Evolutionary conservation across 139 green algal species (phyloP), one percentile per base, ranked within the genome.

Genomic region (Haematococcus sp.): DNA sequence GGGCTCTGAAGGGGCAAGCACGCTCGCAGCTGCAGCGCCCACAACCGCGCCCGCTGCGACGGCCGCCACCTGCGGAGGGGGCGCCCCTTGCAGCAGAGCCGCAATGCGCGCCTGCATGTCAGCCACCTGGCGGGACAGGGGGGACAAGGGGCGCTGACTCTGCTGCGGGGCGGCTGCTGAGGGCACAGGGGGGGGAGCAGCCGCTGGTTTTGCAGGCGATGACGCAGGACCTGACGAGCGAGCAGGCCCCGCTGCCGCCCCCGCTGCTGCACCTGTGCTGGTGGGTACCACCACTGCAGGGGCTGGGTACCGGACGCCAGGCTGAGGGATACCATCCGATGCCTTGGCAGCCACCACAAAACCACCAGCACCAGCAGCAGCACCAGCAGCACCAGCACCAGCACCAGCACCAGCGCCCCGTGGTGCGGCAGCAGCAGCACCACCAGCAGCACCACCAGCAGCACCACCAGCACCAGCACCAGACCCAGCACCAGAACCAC

Each of bases 381-480:
- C 63, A 52, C 17, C 63, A 54, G 34, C 31, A 70, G 22, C 31
- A 70, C 4, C 31, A 54, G 34, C 31, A 54, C 3, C 27, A 70
- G 22, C 63, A 54, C 17, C 63, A 70, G 34, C 63, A 52, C 17
- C 4, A 52, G 34, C 31, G 17, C 17, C 63, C 32, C 3, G 30
- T n/a, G 19, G 30, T 46, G 22, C 31, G 22, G 22, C 9, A 68
- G 31, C 31, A 54, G 34, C 63, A 54, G 34, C 31, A 54, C 17
- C 63, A 70, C 9, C 63, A 54, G 34, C 31, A 68, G 31, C 19
- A 68, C 17, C 60, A 68, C 17, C 60, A 68, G 31, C 25, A 43
- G 31, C 60, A 68, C 17, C 60, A 68, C 34, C 19, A 68, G 31
- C n/a, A 16, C 4, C 22, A 68, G 31, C 60, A 68, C 17, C 60